Evolutionary conservation across 1,284 basidiomycete species (phyloP).

Genomic region (Ustilago trichophora): DNA sequence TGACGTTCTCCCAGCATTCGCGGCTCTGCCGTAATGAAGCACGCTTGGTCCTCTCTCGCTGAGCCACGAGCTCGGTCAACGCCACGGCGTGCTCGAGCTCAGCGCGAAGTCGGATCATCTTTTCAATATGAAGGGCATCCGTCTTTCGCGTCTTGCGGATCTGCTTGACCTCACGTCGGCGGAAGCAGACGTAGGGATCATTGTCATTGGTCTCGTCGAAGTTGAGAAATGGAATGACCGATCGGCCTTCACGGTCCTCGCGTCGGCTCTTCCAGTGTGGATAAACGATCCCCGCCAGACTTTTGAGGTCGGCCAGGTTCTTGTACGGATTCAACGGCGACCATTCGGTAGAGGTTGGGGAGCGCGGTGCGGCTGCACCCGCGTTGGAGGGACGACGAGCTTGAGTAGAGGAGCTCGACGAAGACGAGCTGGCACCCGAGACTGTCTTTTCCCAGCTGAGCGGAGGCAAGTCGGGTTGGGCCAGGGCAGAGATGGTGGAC

Average conservation of each 20-base stretch:
- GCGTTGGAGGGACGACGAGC: slow-evolving; percentile 17
- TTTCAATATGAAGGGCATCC: slow-evolving; percentile 64
- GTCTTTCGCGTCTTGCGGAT: slow-evolving; percentile 85
- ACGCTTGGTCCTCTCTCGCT: slow-evolving; percentile 61
- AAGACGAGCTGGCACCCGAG: slow-evolving; percentile 8
- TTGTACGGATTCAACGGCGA: slow-evolving; percentile 58
- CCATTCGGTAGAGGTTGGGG: slow-evolving; percentile 37
- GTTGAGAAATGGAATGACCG: slow-evolving; percentile 59
- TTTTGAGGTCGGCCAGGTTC: slow-evolving; percentile 59
- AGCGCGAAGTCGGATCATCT: slow-evolving; percentile 60
- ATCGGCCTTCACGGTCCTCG: slow-evolving; percentile 58
- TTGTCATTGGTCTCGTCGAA: slow-evolving; percentile 90
- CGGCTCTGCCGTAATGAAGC: slow-evolving; percentile 48
- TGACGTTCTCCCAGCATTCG: slow-evolving; percentile 55
- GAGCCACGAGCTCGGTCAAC: slow-evolving; percentile 56
- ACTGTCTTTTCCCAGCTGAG: slow-evolving; percentile 47
- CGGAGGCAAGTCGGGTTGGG: slow-evolving; percentile 56
- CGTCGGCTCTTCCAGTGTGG: slow-evolving; percentile 64
- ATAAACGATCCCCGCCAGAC: slow-evolving; percentile 53
- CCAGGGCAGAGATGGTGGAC: slow-evolving; percentile 46
- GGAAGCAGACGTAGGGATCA: slow-evolving; percentile 98
- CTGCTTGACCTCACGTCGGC: slow-evolving; percentile 91
- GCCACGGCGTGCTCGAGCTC: slow-evolving; percentile 59
- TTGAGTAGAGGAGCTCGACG: slow-evolving; percentile 12
- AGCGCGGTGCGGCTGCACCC: not conserved